Evolutionary conservation across 805 yeast species (phyloP).

Genomic region (Saccharomycopsis fodiens): DNA sequence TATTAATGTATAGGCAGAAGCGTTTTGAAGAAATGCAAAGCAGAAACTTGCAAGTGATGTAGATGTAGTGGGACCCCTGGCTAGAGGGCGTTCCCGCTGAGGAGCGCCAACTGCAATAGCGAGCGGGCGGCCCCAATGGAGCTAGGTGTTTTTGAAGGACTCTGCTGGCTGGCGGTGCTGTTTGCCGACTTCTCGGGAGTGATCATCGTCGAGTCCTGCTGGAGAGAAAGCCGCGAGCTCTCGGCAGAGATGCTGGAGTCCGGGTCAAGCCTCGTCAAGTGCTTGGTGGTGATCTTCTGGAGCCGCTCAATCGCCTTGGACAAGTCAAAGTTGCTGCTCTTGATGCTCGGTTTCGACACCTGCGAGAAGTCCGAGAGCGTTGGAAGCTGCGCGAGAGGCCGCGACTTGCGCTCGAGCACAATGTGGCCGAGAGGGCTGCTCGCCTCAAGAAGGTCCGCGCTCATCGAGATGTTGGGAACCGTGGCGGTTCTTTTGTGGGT

Average conservation of each 20-base stretch:
- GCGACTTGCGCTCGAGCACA: not conserved
- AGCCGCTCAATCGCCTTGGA: not conserved
- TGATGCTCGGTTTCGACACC: not conserved
- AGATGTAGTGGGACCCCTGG: not conserved
- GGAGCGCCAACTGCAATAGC: slow-evolving; percentile 6
- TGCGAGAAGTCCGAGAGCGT: slow-evolving; percentile 5
- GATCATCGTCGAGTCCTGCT: not conserved
- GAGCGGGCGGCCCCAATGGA: slow-evolving; percentile 7
- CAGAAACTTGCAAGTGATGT: not conserved
- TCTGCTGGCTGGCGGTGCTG: not conserved
- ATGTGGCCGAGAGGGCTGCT: not conserved
- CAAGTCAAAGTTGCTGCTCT: not conserved
- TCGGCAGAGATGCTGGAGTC: not conserved
- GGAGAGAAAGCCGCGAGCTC: not conserved
- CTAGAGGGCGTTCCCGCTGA: not conserved
- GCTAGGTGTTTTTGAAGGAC: slow-evolving; percentile 1
- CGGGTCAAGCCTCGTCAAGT: not conserved
- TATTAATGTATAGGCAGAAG: not conserved
- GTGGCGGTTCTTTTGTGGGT: not conserved
- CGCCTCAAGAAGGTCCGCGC: not conserved
- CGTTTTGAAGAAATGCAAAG: not conserved
- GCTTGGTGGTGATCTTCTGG: not conserved
- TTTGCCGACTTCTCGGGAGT: not conserved
- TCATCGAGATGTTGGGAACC: not conserved
- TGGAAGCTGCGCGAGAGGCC: not conserved